phyloP scores from a whole-genome alignment of 2,329 filamentous ascomycete species.

The Fusarium newnesense region DNA sequence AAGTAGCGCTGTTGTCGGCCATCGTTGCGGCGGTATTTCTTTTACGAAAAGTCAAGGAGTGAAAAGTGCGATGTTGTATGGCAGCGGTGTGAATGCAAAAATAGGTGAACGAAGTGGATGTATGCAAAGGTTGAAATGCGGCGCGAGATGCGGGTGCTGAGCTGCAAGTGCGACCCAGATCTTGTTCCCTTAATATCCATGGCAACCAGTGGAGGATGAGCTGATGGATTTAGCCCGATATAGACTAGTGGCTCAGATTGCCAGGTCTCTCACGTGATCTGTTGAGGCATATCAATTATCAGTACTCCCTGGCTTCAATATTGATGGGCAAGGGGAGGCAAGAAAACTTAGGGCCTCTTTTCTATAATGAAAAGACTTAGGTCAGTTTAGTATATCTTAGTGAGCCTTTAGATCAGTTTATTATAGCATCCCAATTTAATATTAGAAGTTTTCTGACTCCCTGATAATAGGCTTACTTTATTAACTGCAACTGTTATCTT shows the following conservation, averaged over 20 bases:
- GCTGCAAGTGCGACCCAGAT: conserved; percentile 16
- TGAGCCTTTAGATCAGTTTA: not conserved
- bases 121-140: conserved; percentile 38
- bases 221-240: not conserved
- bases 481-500: not conserved
- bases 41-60: not conserved
- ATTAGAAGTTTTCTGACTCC: not conserved
- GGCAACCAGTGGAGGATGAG: not conserved
- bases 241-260: not conserved
- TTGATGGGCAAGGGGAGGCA: not conserved
- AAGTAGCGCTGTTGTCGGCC: conserved; percentile 62
- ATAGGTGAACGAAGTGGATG: conserved; percentile 19
- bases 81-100: conserved; percentile 13
- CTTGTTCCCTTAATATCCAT: conserved; percentile 3
- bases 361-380: not conserved
- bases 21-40: conserved; percentile 47
- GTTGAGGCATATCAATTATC: not conserved
- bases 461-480: not conserved
- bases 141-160: conserved; percentile 43
- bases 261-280: not conserved
- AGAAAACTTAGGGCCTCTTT: not conserved
- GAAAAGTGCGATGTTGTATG: conserved; percentile 9
- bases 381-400: not conserved
- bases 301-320: not conserved
- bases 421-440: not conserved